phyloP scores from a whole-genome alignment of 2,329 filamentous ascomycete genomes.

The Tolypocladium sp. region DNA sequence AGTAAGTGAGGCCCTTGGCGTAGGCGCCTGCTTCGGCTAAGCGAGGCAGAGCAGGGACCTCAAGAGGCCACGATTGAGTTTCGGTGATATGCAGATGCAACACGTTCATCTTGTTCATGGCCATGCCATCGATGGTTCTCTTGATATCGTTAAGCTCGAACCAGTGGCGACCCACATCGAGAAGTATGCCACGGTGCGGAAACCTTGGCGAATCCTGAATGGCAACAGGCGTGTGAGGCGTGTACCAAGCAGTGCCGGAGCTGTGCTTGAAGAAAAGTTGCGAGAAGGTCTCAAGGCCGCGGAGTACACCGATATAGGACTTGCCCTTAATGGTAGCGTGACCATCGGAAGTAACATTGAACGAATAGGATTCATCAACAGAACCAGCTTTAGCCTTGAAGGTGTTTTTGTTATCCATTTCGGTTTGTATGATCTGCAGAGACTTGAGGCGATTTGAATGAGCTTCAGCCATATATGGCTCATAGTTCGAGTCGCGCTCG shows the following conservation, averaged over 20 bases:
- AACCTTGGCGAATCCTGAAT: constrained; percentile 70
- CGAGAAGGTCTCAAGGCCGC: constrained; percentile 65
- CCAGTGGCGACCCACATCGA: constrained; percentile 69
- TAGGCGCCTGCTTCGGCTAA: constrained; percentile 69
- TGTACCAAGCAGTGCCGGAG: constrained; percentile 51
- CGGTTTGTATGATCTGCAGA: constrained; percentile 54
- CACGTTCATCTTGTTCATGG: constrained; percentile 76
- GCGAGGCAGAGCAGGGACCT: constrained; percentile 62
- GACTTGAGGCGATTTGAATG: constrained; percentile 40
- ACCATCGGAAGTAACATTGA: constrained; percentile 50
- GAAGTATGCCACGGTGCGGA: constrained; percentile 66
- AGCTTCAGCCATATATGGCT: constrained; percentile 40
- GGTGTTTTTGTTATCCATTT: constrained; percentile 39
- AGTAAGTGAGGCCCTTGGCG: constrained; percentile 58
- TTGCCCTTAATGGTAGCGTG: constrained; percentile 53
- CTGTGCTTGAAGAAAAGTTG: constrained; percentile 74
- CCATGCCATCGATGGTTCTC: constrained; percentile 65
- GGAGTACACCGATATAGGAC: constrained; percentile 59
- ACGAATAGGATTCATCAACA: constrained; percentile 67
- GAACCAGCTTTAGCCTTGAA: constrained; percentile 53
- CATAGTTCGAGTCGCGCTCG: constrained; percentile 51
- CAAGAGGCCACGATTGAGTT: constrained; percentile 77
- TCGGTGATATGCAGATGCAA: constrained; percentile 77
- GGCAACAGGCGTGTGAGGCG: constrained; percentile 56
- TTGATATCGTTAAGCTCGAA: constrained; percentile 59